Conservation (phyloP, 2,329 filamentous ascomycete genomes). For the Ophiobolus disseminans region DNA sequence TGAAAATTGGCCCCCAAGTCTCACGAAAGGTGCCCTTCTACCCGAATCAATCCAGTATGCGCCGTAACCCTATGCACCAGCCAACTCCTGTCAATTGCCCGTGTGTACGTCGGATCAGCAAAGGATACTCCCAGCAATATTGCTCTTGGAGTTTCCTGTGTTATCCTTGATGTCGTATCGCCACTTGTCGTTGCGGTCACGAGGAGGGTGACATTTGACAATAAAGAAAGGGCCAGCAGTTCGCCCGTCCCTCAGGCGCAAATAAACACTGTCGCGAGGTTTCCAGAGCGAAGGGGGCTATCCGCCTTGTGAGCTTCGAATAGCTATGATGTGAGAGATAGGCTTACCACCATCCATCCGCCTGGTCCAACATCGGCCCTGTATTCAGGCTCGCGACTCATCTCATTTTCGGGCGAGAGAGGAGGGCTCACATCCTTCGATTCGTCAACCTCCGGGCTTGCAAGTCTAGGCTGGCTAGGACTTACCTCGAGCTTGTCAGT, state of each 20-base stretch:
- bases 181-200: constrained; percentile 5
- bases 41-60: background rate
- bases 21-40: too few relatives aligned
- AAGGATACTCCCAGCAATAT: constrained; percentile 4
- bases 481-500: constrained; percentile 3
- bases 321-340: background rate
- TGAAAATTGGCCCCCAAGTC: too few relatives aligned
- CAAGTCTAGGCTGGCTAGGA: background rate
- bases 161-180: constrained; percentile 8
- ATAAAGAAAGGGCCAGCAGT: constrained; percentile 10
- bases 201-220: constrained; percentile 1
- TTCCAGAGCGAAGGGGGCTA: constrained; percentile 9
- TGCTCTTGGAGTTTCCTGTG: constrained; percentile 1
- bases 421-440: constrained; percentile 4
- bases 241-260: constrained; percentile 6
- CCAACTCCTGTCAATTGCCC: background rate
- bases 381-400: constrained; percentile 3
- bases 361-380: constrained; percentile 8
- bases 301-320: background rate
- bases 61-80: background rate
- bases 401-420: background rate
- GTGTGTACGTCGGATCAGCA: background rate
- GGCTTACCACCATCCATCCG: constrained; percentile 4
- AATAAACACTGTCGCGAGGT: constrained; percentile 1
- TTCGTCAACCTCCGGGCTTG: background rate